A percentile compares a stretch with the other conserved stretches of the same genome.
These are phyloP conservation scores for Boletus reticuloceps DNA, from an alignment of 768 basidiomycete species.

Conservation along the genomic window DNA sequence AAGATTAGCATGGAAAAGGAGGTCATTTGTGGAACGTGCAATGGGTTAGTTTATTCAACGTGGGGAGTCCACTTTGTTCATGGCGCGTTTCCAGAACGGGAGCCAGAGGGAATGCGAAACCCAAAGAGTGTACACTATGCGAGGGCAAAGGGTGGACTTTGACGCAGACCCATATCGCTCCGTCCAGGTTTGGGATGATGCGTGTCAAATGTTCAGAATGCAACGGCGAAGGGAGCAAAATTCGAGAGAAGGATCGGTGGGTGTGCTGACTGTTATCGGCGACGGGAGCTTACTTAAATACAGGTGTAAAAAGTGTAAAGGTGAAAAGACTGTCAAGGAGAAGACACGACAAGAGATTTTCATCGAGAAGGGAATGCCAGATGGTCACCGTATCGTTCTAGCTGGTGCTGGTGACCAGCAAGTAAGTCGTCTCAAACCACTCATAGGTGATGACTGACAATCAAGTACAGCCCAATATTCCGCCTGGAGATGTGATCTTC, in stretches of 20 bases:
- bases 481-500: conserved; percentile 91
- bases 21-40: conserved; percentile 72
- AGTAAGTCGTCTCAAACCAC: conserved; percentile 39
- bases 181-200: conserved; percentile 47
- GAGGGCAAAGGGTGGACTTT: conserved; percentile 80
- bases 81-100: conserved; percentile 57
- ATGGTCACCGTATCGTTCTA: conserved; percentile 82
- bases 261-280: conserved; percentile 13
- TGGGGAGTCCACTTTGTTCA: background rate
- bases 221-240: conserved; percentile 61
- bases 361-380: conserved; percentile 83
- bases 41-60: conserved; percentile 53
- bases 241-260: conserved; percentile 83
- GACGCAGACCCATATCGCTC: conserved; percentile 52
- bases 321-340: conserved; percentile 76
- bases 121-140: conserved; percentile 77
- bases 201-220: conserved; percentile 67
- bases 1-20: conserved; percentile 90
- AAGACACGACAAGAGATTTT: conserved; percentile 87
- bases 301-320: conserved; percentile 97
- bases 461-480: conserved; percentile 69
- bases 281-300: conserved; percentile 1
- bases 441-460: conserved; percentile 5
- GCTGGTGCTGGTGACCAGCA: conserved; percentile 91
- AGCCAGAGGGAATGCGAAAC: conserved; percentile 78